Percentiles rank a stretch among this genome's conserved stretches.
These are phyloP conservation scores for Zygosaccharomyces sapae DNA, from an alignment of 1,139 yeast species.

Conservation along the genomic window DNA sequence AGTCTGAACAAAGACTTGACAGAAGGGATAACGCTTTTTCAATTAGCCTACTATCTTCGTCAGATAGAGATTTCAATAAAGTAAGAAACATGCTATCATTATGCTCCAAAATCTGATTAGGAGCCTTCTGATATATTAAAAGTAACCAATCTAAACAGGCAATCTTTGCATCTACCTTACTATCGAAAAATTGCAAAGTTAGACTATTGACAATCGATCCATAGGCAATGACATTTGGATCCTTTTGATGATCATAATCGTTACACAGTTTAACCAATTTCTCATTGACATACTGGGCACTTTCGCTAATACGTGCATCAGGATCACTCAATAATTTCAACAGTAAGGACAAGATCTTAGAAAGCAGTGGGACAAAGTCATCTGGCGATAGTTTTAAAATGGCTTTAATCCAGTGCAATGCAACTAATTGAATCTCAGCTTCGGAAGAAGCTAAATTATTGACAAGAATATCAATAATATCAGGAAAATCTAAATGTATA, in stretches of 20 bases:
- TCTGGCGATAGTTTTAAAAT: conserved; percentile 71
- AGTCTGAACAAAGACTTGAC: conserved; percentile 72
- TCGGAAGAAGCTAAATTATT: conserved; percentile 72
- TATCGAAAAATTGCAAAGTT: conserved; percentile 57
- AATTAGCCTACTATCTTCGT: conserved; percentile 81
- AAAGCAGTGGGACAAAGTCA: conserved; percentile 64
- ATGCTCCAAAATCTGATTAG: conserved; percentile 55
- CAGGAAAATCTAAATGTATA: conserved; percentile 73
- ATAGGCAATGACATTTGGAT: conserved; percentile 47
- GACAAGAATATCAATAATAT: conserved; percentile 72
- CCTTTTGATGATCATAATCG: conserved; percentile 33
- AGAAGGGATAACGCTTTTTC: conserved; percentile 58
- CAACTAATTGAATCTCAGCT: conserved; percentile 74
- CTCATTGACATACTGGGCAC: conserved; percentile 52
- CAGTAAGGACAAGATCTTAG: conserved; percentile 54
- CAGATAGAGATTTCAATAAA: conserved; percentile 73
- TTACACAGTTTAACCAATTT: conserved; percentile 46
- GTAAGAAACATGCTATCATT: conserved; percentile 71
- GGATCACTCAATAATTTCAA: conserved; percentile 53
- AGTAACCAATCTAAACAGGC: conserved; percentile 91
- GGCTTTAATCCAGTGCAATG: conserved; percentile 78
- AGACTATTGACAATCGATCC: conserved; percentile 57
- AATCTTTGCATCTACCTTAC: conserved; percentile 75
- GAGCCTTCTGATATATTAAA: conserved; percentile 72
- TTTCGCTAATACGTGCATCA: conserved; percentile 44